Base-by-base conservation (phyloP, 768 basidiomycete genomes). In the Mycena filopes region DNA sequence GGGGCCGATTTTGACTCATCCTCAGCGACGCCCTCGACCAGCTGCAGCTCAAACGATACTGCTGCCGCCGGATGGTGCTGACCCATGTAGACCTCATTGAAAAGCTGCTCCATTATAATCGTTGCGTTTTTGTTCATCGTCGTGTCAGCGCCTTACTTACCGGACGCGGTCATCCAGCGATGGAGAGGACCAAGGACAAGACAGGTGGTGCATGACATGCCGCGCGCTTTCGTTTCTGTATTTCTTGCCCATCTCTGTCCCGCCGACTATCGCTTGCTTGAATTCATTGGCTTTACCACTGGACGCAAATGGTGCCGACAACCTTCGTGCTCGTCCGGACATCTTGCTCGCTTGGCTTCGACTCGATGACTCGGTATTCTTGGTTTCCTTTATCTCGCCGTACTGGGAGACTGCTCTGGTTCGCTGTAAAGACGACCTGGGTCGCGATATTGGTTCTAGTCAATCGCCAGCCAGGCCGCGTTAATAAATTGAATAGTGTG, bases 11-110 rank as follows among this genome's bases (percentile, higher is more conserved):
- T 42, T 38, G 50, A 26, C 40, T 53, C 48, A 46, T 68, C 38
- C 15, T 11, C 12, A 97, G 96, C 71, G 95, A 97, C 58, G 95
- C 95, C 6, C 84, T 98, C 46, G 95, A 96, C 66, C 89, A 92
- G 71, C 81, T 97, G 2, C 92, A 96, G 69, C 80, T 99, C 47
- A 96, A 94, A 78, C 82, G 97, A 59, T 99, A 99, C 74, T 99
- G 97, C 79, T 98, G 97, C 79, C 86, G 96, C 48, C 87, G 97
- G 49, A 99, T 98, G 97, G 94, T 99, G 7, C 81, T 98, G 57
- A 98, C 97, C 0, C 97, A 99, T 76, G 97, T 98, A 60, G 97
- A 98, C 79, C 84, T 98, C 67, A 98, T 98, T 70, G 97, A 98
- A 80, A 98, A 98, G 79, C 85, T 98, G 20, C 82, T 99, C 25